These are phyloP conservation scores for Fusarium sambucinum DNA, from an alignment of 2,329 filamentous ascomycete species.

Conservation along the genomic window DNA sequence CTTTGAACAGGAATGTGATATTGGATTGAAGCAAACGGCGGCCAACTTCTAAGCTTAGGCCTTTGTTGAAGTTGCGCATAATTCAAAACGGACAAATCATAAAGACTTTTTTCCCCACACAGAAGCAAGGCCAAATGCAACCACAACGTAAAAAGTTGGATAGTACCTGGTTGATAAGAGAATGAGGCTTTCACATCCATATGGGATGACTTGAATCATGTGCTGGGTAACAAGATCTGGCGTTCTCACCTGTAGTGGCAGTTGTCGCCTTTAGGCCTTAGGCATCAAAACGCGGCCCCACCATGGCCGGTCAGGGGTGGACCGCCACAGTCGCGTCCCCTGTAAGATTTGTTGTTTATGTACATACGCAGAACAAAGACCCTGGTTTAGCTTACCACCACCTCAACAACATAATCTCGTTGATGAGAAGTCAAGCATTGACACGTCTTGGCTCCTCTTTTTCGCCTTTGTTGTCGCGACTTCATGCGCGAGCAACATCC, in stretches of 20 bases:
- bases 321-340: constrained; percentile 41
- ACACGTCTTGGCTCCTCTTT: constrained; percentile 40
- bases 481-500: constrained; percentile 42
- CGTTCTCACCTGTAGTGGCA: neutral
- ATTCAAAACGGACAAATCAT: too few relatives aligned
- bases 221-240: constrained; percentile 33
- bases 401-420: constrained; percentile 48
- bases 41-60: neutral
- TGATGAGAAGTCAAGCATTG: constrained; percentile 44
- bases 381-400: constrained; percentile 48
- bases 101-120: neutral
- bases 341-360: constrained; percentile 46
- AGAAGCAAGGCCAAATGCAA: neutral
- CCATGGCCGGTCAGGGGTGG: constrained; percentile 13
- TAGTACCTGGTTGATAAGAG: neutral
- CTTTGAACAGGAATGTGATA: constrained; percentile 2
- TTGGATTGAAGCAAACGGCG: neutral
- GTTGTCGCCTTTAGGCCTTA: constrained; percentile 24
- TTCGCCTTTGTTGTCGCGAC: constrained; percentile 45
- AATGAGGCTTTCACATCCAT: neutral
- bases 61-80: neutral
- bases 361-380: constrained; percentile 41
- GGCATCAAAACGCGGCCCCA: constrained; percentile 43
- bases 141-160: neutral
- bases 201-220: constrained; percentile 8